Evolutionary conservation across 495 filamentous ascomycete genomes (phyloP).

Genomic region (Tuber brumale): DNA sequence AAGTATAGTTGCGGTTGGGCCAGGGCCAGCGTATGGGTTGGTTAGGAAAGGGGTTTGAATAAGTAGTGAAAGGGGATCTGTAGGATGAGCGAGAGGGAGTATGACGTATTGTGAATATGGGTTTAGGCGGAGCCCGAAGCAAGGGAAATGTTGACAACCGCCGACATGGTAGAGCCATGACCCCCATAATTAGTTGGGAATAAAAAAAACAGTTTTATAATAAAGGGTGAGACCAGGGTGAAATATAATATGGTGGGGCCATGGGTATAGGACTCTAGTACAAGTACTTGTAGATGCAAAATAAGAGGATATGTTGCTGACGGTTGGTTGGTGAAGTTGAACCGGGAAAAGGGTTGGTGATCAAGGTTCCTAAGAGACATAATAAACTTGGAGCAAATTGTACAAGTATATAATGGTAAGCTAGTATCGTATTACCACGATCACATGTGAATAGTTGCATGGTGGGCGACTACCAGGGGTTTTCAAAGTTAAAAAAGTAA

Average conservation of each 20-base stretch:
- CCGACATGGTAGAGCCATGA: constrained; percentile 19
- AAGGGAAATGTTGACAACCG: constrained; percentile 12
- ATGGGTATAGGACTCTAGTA: background rate
- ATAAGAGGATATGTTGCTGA: background rate
- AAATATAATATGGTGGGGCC: constrained; percentile 12
- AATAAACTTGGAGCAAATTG: background rate
- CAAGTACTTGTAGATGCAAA: background rate
- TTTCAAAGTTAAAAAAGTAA: too few species aligned
- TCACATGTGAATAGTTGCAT: background rate
- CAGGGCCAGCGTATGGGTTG: constrained; percentile 14
- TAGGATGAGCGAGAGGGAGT: constrained; percentile 10
- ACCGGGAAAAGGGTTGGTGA: background rate
- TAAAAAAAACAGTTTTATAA: constrained; percentile 14
- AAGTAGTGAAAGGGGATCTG: constrained; percentile 13
- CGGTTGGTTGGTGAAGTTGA: background rate
- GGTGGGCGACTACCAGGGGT: background rate
- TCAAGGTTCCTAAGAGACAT: background rate
- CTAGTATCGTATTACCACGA: background rate
- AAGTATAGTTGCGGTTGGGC: background rate
- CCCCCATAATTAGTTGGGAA: constrained; percentile 14
- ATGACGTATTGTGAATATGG: constrained; percentile 24
- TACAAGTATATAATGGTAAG: background rate
- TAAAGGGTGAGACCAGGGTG: constrained; percentile 10
- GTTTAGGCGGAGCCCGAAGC: constrained; percentile 8
- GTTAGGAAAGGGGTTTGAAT: constrained; percentile 8